These are phyloP conservation scores for Microsporum canis DNA, from an alignment of 2,329 filamentous ascomycete genomes.

Conservation along the genomic window DNA sequence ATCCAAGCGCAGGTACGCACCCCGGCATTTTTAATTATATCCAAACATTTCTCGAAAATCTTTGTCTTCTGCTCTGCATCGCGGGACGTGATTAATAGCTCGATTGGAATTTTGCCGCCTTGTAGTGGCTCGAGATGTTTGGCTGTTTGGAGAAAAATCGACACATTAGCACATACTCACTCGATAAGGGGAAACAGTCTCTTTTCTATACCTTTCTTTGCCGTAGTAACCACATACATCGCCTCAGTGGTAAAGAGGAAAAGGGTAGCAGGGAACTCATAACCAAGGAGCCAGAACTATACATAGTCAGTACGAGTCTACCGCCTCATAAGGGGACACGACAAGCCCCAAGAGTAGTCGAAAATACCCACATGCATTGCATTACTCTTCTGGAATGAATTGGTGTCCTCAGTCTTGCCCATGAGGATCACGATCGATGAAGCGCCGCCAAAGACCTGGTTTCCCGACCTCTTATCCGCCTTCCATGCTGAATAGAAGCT, in stretches of 20 bases:
- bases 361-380: constrained; percentile 68
- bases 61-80: constrained; percentile 85
- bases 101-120: constrained; percentile 81
- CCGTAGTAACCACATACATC: constrained; percentile 85
- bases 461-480: constrained; percentile 79
- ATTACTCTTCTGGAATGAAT: constrained; percentile 88
- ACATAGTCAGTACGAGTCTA: constrained; percentile 14
- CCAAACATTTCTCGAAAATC: constrained; percentile 71
- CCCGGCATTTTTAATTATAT: constrained; percentile 76
- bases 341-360: not conserved
- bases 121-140: constrained; percentile 89
- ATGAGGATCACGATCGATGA: constrained; percentile 81
- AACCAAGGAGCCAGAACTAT: constrained; percentile 95
- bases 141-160: constrained; percentile 41
- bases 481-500: constrained; percentile 89
- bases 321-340: not conserved
- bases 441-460: constrained; percentile 73
- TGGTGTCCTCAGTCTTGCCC: constrained; percentile 85
- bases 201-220: constrained; percentile 69
- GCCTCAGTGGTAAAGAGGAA: constrained; percentile 83
- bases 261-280: constrained; percentile 93
- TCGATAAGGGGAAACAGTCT: not conserved
- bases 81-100: constrained; percentile 84
- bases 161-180: not conserved
- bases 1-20: constrained; percentile 42